Evolutionary conservation across 1,139 yeast genomes (phyloP).

Genomic region (Arxiozyma slooffiae): DNA sequence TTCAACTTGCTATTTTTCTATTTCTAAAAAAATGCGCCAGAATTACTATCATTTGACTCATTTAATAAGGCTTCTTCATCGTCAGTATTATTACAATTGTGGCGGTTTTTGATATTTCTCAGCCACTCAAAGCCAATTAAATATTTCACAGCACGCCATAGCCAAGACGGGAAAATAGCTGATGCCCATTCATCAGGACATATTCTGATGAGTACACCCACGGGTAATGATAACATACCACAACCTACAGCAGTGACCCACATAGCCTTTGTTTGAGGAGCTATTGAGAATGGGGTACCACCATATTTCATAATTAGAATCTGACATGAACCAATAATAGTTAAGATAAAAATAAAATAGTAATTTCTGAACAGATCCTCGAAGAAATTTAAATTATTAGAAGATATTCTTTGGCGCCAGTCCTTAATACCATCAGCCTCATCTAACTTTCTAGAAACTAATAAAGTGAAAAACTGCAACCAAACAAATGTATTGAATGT

Average conservation of each 20-base stretch:
- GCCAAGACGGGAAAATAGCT: conserved; percentile 32
- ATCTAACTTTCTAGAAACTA: conserved; percentile 84
- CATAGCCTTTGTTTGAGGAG: conserved; percentile 67
- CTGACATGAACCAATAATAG: conserved; percentile 73
- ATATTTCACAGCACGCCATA: conserved; percentile 21
- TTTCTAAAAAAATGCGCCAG: background rate
- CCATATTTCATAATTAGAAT: conserved; percentile 91
- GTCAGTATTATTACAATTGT: conserved; percentile 5
- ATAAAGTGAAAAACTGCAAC: conserved; percentile 90
- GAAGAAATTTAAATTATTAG: conserved; percentile 65
- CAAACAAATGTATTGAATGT: conserved; percentile 95
- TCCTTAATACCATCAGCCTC: conserved; percentile 64
- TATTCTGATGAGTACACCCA: conserved; percentile 63
- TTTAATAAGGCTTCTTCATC: conserved; percentile 16
- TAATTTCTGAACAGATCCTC: conserved; percentile 72
- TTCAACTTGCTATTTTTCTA: background rate
- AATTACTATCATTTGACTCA: conserved; percentile 5
- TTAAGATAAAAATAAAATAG: conserved; percentile 65
- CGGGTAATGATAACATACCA: conserved; percentile 76
- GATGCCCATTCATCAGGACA: conserved; percentile 76
- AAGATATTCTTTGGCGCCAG: conserved; percentile 48
- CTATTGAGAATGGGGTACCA: conserved; percentile 85
- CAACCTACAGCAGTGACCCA: conserved; percentile 86
- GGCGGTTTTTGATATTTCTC: conserved; percentile 16
- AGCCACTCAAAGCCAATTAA: conserved; percentile 41